Evolutionary conservation across 78 protist species (phyloP).

Genomic region (Dictyostelium purpureum): DNA sequence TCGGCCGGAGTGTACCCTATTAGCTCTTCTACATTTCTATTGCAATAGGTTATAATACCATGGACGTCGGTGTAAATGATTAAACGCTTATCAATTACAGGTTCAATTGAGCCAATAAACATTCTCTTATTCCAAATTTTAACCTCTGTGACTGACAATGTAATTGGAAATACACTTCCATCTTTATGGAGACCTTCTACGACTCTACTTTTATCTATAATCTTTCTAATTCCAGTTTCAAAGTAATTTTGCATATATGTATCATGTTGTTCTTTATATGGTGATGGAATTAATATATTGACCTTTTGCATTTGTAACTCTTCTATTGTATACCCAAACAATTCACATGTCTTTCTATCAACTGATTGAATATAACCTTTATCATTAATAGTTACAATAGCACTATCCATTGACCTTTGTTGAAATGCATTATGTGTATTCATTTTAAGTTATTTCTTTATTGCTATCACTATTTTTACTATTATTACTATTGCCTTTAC

Average conservation of each 20-base stretch:
- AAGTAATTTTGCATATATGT: constrained; percentile 43
- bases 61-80: constrained; percentile 36
- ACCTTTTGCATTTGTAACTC: constrained; percentile 41
- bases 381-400: constrained; percentile 54
- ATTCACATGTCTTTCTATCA: constrained; percentile 55
- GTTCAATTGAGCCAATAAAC: constrained; percentile 53
- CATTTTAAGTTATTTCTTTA: neutral
- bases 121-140: constrained; percentile 37
- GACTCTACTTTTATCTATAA: constrained; percentile 40
- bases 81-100: constrained; percentile 27
- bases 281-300: constrained; percentile 43
- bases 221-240: constrained; percentile 35
- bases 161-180: constrained; percentile 53
- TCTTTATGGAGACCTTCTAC: constrained; percentile 57
- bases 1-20: constrained; percentile 50
- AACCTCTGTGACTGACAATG: constrained; percentile 39
- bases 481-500: neutral
- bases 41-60: constrained; percentile 48
- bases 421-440: constrained; percentile 3
- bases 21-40: constrained; percentile 45
- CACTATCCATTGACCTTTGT: constrained; percentile 55
- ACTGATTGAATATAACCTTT: constrained; percentile 56
- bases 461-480: neutral
- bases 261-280: constrained; percentile 55
- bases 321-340: constrained; percentile 65